Percentiles rank a stretch among this genome's conserved stretches.
Evolutionary conservation across 305 asterid species (phyloP).

Genomic region (Solanum hybrid): DNA sequence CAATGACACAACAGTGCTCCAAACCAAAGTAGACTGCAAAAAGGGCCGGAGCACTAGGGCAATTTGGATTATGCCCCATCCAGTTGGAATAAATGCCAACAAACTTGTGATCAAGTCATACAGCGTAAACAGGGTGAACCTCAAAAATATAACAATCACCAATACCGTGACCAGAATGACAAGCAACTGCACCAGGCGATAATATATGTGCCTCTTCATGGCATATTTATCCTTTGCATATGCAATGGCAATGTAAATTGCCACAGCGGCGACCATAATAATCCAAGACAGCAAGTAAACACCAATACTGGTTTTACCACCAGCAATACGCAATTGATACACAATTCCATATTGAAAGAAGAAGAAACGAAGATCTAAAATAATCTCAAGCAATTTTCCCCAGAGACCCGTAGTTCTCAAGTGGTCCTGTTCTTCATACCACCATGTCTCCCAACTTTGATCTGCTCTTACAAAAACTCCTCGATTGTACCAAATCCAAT

Average conservation of each 20-base stretch:
- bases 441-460: constrained; percentile 96
- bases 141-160: constrained; percentile 41
- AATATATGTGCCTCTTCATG: constrained; percentile 60
- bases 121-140: constrained; percentile 32
- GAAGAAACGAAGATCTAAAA: constrained; percentile 85
- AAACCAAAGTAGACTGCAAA: constrained; percentile 63
- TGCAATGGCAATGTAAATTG: constrained; percentile 49
- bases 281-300: constrained; percentile 93
- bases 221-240: constrained; percentile 79
- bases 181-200: constrained; percentile 73
- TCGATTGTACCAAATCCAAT: constrained; percentile 67
- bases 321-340: constrained; percentile 61
- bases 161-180: constrained; percentile 43
- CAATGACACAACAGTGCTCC: constrained; percentile 87
- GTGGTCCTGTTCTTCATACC: constrained; percentile 96
- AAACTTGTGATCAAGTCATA: constrained; percentile 60
- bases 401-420: constrained; percentile 92
- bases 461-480: constrained; percentile 80
- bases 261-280: constrained; percentile 46
- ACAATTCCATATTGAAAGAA: constrained; percentile 92
- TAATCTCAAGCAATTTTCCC: constrained; percentile 88
- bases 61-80: constrained; percentile 89
- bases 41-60: constrained; percentile 91
- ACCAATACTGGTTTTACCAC: constrained; percentile 34
- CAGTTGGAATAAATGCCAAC: constrained; percentile 89